Base-by-base conservation (phyloP, 352 stramenopile species). In the Blastocystis hominis region DNA sequence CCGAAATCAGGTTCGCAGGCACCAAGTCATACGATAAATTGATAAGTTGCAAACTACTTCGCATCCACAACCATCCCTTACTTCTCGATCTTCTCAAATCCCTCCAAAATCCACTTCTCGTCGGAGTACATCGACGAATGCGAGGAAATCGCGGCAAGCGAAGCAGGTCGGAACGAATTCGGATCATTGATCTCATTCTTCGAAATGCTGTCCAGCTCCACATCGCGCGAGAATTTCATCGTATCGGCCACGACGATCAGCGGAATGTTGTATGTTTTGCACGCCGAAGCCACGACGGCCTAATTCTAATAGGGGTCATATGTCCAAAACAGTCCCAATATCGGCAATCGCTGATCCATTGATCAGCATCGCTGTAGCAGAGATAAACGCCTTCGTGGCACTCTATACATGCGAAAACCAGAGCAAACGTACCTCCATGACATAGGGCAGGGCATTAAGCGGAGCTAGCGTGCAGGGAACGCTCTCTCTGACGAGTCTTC, bases 11-110 rank as follows among this genome's bases (percentile, higher is more conserved):
- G 7, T 36, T 30, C 9, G 76, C 76, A 7, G 76, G 76, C 5
- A 86, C 76, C 59, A 86, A 76, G 40, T 86, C 76, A 77, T 86
- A 86, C 0, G 76, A 86, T 20, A 86, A 34, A 86, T 72, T 76
- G n/a, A 86, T 55, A 7, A 86, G 42, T 38, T 70, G 68, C 63
- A 86, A 38, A 86, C 63, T 86, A 86, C 46, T 20, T 10, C 17
- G 44, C 17, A 20, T 13, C 3, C n/a, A 62, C 44, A 20, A 47
- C 9, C 2, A n/a, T 50, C n/a, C 6, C 46, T 10, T 20, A 76
- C 59, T 86, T 86, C 36, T 72, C 63, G 17, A 38, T 61, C 1
- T 47, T 38, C 13, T 77, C 54, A 68, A 75, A 38, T 42, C 50
- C 76, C 38, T 86, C 76, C 40, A 86, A 38, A n/a, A 86, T 46